Conservation (phyloP, 139 green algal genomes). For the Closterium sp. region DNA sequence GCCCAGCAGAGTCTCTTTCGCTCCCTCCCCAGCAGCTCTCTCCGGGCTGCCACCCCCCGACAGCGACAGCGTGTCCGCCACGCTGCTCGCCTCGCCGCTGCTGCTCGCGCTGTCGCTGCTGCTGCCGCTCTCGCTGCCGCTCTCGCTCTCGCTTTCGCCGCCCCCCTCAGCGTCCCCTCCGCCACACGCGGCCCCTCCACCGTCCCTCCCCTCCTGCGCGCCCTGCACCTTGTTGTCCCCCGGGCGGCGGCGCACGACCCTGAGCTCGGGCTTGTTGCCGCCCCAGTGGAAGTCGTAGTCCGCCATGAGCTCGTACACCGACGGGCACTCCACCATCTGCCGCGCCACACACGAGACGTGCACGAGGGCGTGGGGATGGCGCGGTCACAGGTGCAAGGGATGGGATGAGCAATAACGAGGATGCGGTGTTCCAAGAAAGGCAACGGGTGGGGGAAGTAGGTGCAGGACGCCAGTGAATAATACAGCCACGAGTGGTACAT, state of each 20-base stretch:
- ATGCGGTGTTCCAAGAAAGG: neutral
- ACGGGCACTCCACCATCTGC: slow-evolving; percentile 43
- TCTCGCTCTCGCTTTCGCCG: neutral
- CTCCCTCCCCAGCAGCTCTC: neutral
- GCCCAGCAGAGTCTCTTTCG: too few relatives aligned
- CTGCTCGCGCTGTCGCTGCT: neutral
- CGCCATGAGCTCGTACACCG: slow-evolving; percentile 32
- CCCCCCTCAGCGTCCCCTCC: neutral
- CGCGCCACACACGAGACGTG: neutral
- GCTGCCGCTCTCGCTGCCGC: neutral
- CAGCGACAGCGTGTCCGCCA: neutral
- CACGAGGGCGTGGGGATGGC: neutral
- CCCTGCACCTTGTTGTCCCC: neutral
- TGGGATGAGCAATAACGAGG: neutral
- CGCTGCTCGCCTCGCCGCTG: neutral
- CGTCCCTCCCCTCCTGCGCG: neutral
- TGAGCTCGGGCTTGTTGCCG: slow-evolving; percentile 2
- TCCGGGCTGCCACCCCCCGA: neutral
- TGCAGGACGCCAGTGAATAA: neutral
- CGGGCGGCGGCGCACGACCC: neutral
- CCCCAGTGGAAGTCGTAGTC: slow-evolving; percentile 27
- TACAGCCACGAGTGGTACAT: too few relatives aligned
- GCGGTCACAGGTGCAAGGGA: neutral
- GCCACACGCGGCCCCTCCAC: neutral
- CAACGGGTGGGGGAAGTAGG: neutral